Percentiles rank a stretch among this genome's conserved stretches.
Evolutionary conservation across 2,329 filamentous ascomycete species (phyloP).

Genomic region (Hypoxylon sp.): DNA sequence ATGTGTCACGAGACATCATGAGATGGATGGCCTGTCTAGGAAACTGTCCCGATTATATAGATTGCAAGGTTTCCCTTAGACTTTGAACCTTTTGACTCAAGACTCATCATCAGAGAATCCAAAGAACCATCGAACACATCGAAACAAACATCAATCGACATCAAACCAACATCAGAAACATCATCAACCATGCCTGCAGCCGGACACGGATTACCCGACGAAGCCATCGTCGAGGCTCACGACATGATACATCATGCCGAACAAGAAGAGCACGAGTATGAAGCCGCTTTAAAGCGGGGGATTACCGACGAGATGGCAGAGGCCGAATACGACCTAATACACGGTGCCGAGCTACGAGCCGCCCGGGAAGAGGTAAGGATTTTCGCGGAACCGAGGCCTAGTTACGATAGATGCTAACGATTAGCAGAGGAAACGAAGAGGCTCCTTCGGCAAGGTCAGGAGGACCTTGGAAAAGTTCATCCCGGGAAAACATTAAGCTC

Average conservation of each 20-base stretch:
- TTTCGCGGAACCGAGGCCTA: background rate
- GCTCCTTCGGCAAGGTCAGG: constrained; percentile 45
- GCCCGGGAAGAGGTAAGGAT: constrained; percentile 43
- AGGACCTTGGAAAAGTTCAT: constrained; percentile 49
- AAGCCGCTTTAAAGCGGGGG: constrained; percentile 51
- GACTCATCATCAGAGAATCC: constrained; percentile 2
- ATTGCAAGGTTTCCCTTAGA: constrained; percentile 11
- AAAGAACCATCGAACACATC: constrained; percentile 18
- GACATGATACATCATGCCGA: constrained; percentile 55
- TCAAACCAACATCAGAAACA: constrained; percentile 14
- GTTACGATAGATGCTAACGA: constrained; percentile 11
- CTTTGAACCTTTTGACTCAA: background rate
- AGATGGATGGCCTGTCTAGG: constrained; percentile 29
- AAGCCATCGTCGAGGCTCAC: constrained; percentile 47
- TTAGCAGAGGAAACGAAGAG: constrained; percentile 31
- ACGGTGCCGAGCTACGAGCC: constrained; percentile 50
- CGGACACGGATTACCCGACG: constrained; percentile 51
- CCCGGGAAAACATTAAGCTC: constrained; percentile 48
- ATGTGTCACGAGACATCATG: constrained; percentile 41
- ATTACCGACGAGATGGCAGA: constrained; percentile 50
- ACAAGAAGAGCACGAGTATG: constrained; percentile 53
- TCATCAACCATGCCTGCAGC: constrained; percentile 50
- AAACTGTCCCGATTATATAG: constrained; percentile 37
- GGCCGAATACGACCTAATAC: constrained; percentile 52
- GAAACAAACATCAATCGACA: constrained; percentile 17